Evolutionary conservation across 768 basidiomycete species (phyloP).

Genomic region (Dictyophora rubrovolvata): DNA sequence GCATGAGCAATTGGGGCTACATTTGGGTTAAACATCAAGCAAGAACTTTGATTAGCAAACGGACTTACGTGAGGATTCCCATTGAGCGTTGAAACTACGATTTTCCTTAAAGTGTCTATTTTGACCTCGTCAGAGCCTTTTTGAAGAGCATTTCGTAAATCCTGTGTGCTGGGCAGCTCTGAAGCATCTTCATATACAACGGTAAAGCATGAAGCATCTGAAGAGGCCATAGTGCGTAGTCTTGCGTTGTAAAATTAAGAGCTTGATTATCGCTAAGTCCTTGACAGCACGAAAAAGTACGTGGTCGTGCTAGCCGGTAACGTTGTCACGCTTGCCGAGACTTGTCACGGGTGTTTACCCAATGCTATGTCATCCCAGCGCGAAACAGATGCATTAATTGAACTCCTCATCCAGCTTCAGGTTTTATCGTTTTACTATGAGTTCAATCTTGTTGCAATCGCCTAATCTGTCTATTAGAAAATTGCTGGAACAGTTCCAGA

Average conservation of each 20-base stretch:
- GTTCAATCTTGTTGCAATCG: background rate
- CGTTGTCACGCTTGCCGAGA: background rate
- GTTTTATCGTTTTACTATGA: background rate
- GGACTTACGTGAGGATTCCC: slow-evolving; percentile 77
- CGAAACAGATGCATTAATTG: slow-evolving; percentile 9
- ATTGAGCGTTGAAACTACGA: slow-evolving; percentile 89
- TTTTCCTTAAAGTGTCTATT: slow-evolving; percentile 89
- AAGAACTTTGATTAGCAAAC: background rate
- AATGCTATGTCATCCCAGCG: background rate
- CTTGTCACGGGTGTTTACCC: background rate
- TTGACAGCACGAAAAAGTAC: background rate
- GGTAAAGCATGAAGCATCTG: slow-evolving; percentile 68
- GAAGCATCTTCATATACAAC: slow-evolving; percentile 62
- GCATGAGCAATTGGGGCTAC: slow-evolving; percentile 91
- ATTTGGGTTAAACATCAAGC: background rate
- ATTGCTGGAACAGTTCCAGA: slow-evolving; percentile 9
- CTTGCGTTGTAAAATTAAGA: too few species aligned
- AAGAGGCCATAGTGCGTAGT: slow-evolving; percentile 20
- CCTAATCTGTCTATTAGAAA: background rate
- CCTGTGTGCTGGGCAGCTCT: slow-evolving; percentile 71
- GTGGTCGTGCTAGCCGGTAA: slow-evolving; percentile 2
- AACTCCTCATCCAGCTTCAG: slow-evolving; percentile 6
- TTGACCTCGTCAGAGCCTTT: slow-evolving; percentile 97
- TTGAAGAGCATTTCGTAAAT: slow-evolving; percentile 75
- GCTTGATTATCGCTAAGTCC: too few species aligned